phyloP scores from a whole-genome alignment of 2,329 filamentous ascomycete species.

The Cadophora sp. region DNA sequence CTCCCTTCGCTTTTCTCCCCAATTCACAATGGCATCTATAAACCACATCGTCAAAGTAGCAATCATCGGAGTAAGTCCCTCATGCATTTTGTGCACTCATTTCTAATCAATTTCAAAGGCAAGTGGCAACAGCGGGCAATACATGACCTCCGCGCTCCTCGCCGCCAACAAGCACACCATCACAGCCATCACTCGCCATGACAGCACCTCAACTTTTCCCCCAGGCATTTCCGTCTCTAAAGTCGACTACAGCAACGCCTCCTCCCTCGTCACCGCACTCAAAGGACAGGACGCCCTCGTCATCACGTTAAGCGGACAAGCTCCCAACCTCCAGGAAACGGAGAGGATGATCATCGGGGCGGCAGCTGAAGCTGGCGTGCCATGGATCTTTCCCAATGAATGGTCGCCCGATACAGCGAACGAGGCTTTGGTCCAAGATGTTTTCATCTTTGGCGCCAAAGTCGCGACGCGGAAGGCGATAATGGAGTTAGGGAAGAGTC shows the following conservation, averaged over 20 bases:
- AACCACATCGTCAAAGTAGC: conserved; percentile 54
- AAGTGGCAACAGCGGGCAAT: conserved; percentile 49
- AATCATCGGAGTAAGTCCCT: conserved; percentile 53
- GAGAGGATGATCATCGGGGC: conserved; percentile 56
- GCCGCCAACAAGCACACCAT: conserved; percentile 52
- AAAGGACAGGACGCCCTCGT: conserved; percentile 61
- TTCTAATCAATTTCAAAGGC: conserved; percentile 45
- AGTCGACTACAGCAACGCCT: conserved; percentile 54
- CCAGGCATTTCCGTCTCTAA: conserved; percentile 49
- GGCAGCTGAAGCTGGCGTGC: conserved; percentile 60
- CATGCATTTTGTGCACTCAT: neutral
- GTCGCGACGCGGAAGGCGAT: conserved; percentile 43
- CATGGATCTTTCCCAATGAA: conserved; percentile 62
- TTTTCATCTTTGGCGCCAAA: conserved; percentile 19
- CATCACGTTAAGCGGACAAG: conserved; percentile 56
- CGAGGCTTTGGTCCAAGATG: conserved; percentile 41
- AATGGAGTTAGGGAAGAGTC: conserved; percentile 45
- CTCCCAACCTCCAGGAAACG: conserved; percentile 52
- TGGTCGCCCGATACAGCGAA: conserved; percentile 44
- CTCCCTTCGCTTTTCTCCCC: neutral
- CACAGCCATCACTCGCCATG: conserved; percentile 56
- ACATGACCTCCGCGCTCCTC: conserved; percentile 45
- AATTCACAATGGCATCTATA: conserved; percentile 21
- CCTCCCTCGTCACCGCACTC: conserved; percentile 56
- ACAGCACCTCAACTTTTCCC: conserved; percentile 48